Base-by-base conservation (phyloP, 176 grass and related monocot species). In the Echinochloa phyllopogon region DNA sequence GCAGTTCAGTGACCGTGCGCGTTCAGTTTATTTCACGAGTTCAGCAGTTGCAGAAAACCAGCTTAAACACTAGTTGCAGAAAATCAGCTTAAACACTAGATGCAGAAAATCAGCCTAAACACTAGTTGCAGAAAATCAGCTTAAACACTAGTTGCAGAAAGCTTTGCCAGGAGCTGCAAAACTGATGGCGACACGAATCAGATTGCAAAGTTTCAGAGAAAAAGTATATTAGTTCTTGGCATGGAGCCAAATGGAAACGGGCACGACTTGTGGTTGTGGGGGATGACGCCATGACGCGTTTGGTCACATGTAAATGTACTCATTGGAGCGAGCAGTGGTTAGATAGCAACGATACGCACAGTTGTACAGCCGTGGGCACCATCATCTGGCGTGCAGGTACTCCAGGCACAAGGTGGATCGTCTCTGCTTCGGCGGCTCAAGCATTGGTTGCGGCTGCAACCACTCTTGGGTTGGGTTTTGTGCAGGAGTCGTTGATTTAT, bases 311-410 rank as follows among this genome's bases (percentile, higher is more conserved):
- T 74, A 74, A 58, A 72, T 38, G 80, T 83, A 37, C 47, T 33
- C 38, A n/a, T 23, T 2, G 20, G 17, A 50, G 42, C 14, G 37
- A 44, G 67, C 12, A 5, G 67, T 53, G 15, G 75, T 70, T 69
- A 61, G 55, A 62, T 37, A 37, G 56, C 72, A 84, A 73, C 41
- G 50, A 52, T 49, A 75, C 49, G 17, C 41, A 20, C 59, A 18
- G 50, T 68, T 85, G 60, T 29, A 57, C 82, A 68, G 49, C 33
- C 7, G 20, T 79, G 75, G 66, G 49, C 25, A 58, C n/a, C 68
- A 81, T 53, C 10, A 74, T 60, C 69, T 75, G 76, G 84, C 61
- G 41, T 40, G 42, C 33, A 39, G 23, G 65, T 76, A 69, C 70
- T 13, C 44, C 59, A 33, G 15, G 36, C n/a, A 62, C 10, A 38